These are phyloP conservation scores for Blastocrithidia nonstop DNA, from an alignment of 208 protist genomes.

Conservation along the genomic window DNA sequence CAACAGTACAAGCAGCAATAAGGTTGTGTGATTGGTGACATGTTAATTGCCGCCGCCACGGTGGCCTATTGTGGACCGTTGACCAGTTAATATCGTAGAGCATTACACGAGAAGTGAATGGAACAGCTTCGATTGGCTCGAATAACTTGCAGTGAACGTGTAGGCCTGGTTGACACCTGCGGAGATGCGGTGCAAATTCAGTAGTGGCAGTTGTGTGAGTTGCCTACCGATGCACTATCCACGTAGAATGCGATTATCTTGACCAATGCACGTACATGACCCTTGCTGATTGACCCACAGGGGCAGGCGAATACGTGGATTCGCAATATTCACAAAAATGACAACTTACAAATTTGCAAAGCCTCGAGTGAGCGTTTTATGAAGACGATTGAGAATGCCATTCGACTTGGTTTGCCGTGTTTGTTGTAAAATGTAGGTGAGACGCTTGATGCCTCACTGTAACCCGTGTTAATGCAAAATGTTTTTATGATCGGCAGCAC, in stretches of 20 bases:
- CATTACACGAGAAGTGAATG: constrained; percentile 74
- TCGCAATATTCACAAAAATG: constrained; percentile 87
- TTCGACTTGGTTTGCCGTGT: constrained; percentile 93
- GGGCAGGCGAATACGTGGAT: constrained; percentile 96
- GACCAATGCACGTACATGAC: constrained; percentile 87
- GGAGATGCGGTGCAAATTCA: constrained; percentile 92
- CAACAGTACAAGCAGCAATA: constrained; percentile 75
- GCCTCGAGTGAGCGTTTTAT: constrained; percentile 91
- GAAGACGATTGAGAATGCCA: constrained; percentile 90
- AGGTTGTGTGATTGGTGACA: constrained; percentile 87
- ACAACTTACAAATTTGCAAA: constrained; percentile 93
- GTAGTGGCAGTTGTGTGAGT: constrained; percentile 90
- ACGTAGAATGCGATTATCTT: constrained; percentile 97
- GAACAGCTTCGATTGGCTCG: constrained; percentile 29
- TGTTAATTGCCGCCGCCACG: constrained; percentile 88
- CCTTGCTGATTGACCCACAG: constrained; percentile 97
- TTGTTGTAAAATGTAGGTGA: constrained; percentile 94
- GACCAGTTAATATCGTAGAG: constrained; percentile 83
- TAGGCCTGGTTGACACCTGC: constrained; percentile 77
- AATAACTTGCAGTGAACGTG: constrained; percentile 49
- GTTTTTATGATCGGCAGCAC: constrained; percentile 90
- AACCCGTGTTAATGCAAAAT: constrained; percentile 91
- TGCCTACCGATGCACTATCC: constrained; percentile 91
- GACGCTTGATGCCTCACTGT: constrained; percentile 90
- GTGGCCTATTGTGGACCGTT: constrained; percentile 95